Evolutionary conservation across 768 basidiomycete species (phyloP), one percentile per base, ranked within the genome.

Genomic region (Rhizopogon salebrosus): DNA sequence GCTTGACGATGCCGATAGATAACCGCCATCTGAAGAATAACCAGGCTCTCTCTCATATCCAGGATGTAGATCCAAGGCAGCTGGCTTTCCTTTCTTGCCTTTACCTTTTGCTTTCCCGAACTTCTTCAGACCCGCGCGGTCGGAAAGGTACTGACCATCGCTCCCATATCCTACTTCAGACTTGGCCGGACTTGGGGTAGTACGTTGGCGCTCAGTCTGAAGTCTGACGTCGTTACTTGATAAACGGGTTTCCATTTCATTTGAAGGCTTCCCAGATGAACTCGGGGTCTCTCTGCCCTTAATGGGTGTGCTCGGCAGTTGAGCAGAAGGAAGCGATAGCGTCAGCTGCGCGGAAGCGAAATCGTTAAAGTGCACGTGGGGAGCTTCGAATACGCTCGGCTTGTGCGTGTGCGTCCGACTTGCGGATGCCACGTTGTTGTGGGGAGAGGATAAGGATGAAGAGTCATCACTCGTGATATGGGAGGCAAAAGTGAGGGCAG

Each of bases 391-490:
- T 26, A 68, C 43, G 41, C 66, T 70, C 18, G 60, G 66, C 23
- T 65, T 68, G 42, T 62, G 62, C 18, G 27, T 45, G 52, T 68
- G 68, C 45, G 57, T 57, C 46, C 62, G 63, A 29, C 60, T 55
- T 54, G 57, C 56, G 49, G 29, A 60, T 49, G 52, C 53, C 39
- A 48, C 55, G 51, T 35, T 45, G 51, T 60, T 66, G 27, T 24
- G 55, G 16, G 66, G 58, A 16, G 62, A 61, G 57, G 60, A 62
- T 41, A 69, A 66, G 24, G 66, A 65, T 13, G 64, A 70, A 14
- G 72, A 75, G 54, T 73, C 74, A 52, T 77, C 75, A 8, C 76
- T 76, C 3, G 69, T 66, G 22, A 73, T 69, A 29, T 72, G 73
- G 26, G 75, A 75, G 35, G 67, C 65, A 31, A 67, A 72, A 4